phyloP scores from a whole-genome alignment of 148 eudicot species.

The Camellia lanceoleosa region DNA sequence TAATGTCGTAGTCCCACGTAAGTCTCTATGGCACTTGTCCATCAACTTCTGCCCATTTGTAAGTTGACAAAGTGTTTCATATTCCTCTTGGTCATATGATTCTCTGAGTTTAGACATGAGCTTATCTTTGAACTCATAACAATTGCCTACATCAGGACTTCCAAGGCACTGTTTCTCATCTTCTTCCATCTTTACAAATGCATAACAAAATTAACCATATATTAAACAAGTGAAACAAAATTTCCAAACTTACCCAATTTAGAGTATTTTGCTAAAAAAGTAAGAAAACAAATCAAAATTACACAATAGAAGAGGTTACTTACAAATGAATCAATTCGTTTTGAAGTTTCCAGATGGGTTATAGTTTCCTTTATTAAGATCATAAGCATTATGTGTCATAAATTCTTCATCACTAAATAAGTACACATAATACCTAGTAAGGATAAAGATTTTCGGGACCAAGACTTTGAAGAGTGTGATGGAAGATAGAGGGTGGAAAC shows the following conservation, averaged over 20 bases:
- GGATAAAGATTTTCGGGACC: too few species aligned
- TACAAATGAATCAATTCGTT: conserved; percentile 18
- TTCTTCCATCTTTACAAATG: conserved; percentile 13
- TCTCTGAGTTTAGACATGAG: conserved; percentile 22
- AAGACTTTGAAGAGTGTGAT: too few species aligned
- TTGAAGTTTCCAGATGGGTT: conserved; percentile 16
- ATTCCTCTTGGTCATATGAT: conserved; percentile 28
- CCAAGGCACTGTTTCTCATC: conserved; percentile 5
- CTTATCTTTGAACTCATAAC: conserved; percentile 18
- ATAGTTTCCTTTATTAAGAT: not conserved
- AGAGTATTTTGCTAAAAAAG: not conserved
- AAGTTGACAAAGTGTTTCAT: conserved; percentile 22
- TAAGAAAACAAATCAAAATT: not conserved
- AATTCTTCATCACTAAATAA: too few species aligned
- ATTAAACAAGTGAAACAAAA: too few species aligned
- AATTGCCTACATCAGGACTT: not conserved
- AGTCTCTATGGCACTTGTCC: conserved; percentile 10
- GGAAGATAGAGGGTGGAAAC: too few species aligned
- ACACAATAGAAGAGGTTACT: conserved; percentile 7
- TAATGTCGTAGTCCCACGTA: conserved; percentile 29
- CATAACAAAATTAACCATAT: not conserved
- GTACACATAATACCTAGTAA: too few species aligned
- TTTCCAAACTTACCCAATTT: not conserved
- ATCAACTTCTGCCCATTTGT: conserved; percentile 18
- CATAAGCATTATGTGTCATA: conserved; percentile 2